phyloP scores from a whole-genome alignment of 345 rosid species.

The Pugionium dolabratum region DNA sequence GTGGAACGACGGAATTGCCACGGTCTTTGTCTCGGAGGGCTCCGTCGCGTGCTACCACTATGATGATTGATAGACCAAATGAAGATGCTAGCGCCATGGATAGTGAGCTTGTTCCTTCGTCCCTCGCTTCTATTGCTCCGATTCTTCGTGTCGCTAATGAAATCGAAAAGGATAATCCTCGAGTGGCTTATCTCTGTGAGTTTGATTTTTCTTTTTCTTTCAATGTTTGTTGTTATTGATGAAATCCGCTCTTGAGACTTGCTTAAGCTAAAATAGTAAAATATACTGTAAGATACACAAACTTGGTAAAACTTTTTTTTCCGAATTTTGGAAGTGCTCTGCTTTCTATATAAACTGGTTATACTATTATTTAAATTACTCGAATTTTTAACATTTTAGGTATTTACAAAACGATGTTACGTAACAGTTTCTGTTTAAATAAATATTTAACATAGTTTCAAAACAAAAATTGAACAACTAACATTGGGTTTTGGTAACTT shows the following conservation, averaged over 20 bases:
- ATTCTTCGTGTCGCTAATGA: slow-evolving; percentile 97
- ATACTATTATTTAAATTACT: no score
- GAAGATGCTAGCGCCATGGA: slow-evolving; percentile 60
- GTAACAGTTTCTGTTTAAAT: no score
- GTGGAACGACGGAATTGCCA: slow-evolving; percentile 51
- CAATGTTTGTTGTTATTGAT: background rate
- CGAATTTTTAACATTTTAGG: no score
- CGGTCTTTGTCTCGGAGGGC: slow-evolving; percentile 48
- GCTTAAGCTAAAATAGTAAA: no score
- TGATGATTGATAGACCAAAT: slow-evolving; percentile 54
- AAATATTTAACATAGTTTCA: no score
- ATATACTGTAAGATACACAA: no score
- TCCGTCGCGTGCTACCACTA: slow-evolving; percentile 52
- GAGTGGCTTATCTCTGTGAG: slow-evolving; percentile 93
- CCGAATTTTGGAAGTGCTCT: no score
- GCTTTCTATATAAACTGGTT: no score
- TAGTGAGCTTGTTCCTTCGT: slow-evolving; percentile 91
- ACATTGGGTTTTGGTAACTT: no score
- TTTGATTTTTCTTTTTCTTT: background rate
- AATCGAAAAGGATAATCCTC: slow-evolving; percentile 68
- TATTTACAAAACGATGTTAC: no score
- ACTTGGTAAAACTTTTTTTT: no score
- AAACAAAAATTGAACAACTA: no score
- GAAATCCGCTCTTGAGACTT: background rate
- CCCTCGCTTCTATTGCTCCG: slow-evolving; percentile 63